These are phyloP conservation scores for Discostella stelligera DNA, from an alignment of 352 stramenopile genomes.

Conservation along the genomic window DNA sequence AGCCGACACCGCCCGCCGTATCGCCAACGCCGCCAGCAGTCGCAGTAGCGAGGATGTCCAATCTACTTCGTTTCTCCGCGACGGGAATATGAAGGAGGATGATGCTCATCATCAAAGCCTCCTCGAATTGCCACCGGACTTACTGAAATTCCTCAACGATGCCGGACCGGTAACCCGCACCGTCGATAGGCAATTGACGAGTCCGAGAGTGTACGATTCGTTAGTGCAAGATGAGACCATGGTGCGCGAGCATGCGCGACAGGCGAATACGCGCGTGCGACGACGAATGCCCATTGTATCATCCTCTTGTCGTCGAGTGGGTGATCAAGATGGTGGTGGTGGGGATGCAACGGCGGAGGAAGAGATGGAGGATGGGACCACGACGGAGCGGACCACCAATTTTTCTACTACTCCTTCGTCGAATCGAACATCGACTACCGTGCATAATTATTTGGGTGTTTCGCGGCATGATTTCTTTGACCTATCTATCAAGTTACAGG, in stretches of 20 bases:
- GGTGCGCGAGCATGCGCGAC: constrained; percentile 7
- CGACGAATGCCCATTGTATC: constrained; percentile 21
- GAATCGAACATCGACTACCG: constrained; percentile 16
- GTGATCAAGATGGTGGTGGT: too few relatives aligned
- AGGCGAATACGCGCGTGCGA: constrained; percentile 23
- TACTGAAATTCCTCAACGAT: constrained; percentile 50
- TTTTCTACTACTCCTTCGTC: constrained; percentile 26
- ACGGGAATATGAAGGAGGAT: background rate
- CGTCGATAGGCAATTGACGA: constrained; percentile 43
- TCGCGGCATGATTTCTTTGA: constrained; percentile 24
- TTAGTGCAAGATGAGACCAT: constrained; percentile 25
- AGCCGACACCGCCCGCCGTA: background rate
- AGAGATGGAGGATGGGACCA: constrained; percentile 34
- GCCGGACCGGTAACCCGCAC: constrained; percentile 34
- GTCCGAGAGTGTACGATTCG: constrained; percentile 45
- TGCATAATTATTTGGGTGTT: constrained; percentile 22
- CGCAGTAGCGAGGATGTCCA: background rate
- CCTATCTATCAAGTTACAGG: constrained; percentile 14
- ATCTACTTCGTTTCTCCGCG: background rate
- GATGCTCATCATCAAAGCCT: background rate
- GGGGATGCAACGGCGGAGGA: background rate
- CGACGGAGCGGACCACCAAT: constrained; percentile 37
- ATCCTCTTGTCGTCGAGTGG: background rate
- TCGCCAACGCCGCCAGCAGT: background rate
- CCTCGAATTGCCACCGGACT: constrained; percentile 10